A percentile compares a stretch with the other conserved stretches of the same genome.
phyloP scores from a whole-genome alignment of 1,139 yeast species.

The Scheffersomyces insectosa region DNA sequence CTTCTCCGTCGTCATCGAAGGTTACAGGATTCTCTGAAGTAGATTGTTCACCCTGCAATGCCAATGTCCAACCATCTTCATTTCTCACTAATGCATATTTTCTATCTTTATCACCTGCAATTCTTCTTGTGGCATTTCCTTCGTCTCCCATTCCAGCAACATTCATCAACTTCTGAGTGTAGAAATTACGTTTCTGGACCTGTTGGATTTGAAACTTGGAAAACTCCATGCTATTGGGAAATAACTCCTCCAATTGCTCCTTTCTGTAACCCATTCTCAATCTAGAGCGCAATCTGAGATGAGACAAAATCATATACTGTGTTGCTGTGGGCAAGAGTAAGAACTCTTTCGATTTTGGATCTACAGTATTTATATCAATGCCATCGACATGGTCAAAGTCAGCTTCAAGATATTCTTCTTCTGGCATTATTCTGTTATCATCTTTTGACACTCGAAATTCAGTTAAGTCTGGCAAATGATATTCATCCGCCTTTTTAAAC shows the following conservation, averaged over 20 bases:
- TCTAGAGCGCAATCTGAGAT: constrained; percentile 78
- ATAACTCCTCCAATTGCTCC: constrained; percentile 76
- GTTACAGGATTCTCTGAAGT: constrained; percentile 42
- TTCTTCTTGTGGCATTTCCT: constrained; percentile 51
- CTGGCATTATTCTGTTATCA: constrained; percentile 76
- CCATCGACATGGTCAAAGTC: constrained; percentile 70
- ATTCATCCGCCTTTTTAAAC: constrained; percentile 65
- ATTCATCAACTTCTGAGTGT: constrained; percentile 84
- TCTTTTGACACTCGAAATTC: constrained; percentile 36
- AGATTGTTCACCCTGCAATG: constrained; percentile 51
- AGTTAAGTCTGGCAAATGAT: constrained; percentile 71
- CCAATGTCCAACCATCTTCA: constrained; percentile 85
- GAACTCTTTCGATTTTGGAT: constrained; percentile 70
- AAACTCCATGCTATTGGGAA: constrained; percentile 86
- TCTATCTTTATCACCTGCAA: constrained; percentile 83
- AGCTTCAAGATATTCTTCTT: constrained; percentile 67
- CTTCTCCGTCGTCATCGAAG: constrained; percentile 37
- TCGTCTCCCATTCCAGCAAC: constrained; percentile 80
- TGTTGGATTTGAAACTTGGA: constrained; percentile 90
- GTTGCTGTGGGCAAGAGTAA: constrained; percentile 71
- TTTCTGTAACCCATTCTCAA: constrained; percentile 93
- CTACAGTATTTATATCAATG: constrained; percentile 65
- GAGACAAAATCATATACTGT: constrained; percentile 85
- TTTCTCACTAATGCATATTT: constrained; percentile 76
- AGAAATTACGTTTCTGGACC: constrained; percentile 87